Conservation (phyloP, 2,329 filamentous ascomycete genomes). For the Keithomyces neogunnii region DNA sequence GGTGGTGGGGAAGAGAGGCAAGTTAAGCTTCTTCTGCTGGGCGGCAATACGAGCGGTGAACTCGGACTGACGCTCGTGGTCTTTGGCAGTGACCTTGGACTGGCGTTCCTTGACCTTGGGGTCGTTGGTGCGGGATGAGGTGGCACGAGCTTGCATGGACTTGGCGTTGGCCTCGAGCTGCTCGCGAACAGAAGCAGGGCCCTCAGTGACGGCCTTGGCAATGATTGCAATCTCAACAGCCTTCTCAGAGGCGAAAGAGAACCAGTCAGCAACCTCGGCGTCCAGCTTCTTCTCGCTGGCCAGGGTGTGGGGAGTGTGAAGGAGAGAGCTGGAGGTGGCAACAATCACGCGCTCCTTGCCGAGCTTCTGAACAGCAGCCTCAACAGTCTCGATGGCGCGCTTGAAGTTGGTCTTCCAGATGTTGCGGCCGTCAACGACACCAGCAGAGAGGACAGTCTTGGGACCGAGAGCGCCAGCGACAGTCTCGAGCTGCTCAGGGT, state of each 20-base stretch:
- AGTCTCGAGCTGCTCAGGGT: constrained; percentile 91
- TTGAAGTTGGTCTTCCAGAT: constrained; percentile 99
- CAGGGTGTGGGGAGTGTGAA: constrained; percentile 97
- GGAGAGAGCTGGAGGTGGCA: constrained; percentile 92
- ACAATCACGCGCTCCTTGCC: constrained; percentile 97
- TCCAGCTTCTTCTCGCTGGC: constrained; percentile 98
- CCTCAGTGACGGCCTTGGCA: constrained; percentile 93
- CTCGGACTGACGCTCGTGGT: constrained; percentile 87
- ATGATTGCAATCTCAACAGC: constrained; percentile 81
- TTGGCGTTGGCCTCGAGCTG: constrained; percentile 96
- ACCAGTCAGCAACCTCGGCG: constrained; percentile 90
- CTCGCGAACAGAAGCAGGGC: constrained; percentile 75
- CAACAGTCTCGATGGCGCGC: constrained; percentile 82
- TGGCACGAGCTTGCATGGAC: constrained; percentile 82
- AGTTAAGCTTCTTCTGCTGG: constrained; percentile 87
- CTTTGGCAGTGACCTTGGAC: constrained; percentile 69
- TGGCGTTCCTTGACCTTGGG: constrained; percentile 95
- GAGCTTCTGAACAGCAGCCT: constrained; percentile 85
- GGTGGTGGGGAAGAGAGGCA: constrained; percentile 96
- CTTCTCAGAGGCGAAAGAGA: constrained; percentile 97
- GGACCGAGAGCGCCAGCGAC: constrained; percentile 76
- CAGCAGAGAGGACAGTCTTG: constrained; percentile 84
- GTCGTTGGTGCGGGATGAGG: constrained; percentile 93
- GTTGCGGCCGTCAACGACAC: constrained; percentile 98
- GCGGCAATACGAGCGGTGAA: constrained; percentile 79